Conservation (phyloP, 768 basidiomycete species). For the Mrakia hoshinonis region DNA sequence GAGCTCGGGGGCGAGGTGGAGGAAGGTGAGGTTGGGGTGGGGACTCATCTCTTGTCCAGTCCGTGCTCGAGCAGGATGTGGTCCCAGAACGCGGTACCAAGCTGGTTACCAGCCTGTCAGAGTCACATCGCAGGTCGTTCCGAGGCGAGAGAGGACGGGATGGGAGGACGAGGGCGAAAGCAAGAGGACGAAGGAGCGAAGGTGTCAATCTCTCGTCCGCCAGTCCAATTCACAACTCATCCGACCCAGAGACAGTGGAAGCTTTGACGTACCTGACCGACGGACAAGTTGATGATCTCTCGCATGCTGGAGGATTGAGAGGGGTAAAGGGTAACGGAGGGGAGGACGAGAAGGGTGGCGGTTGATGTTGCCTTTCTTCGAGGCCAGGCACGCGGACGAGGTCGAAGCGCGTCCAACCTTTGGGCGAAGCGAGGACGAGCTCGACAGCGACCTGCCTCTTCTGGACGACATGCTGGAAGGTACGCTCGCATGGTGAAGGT, state of each 20-base stretch:
- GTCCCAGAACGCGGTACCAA: conserved; percentile 78
- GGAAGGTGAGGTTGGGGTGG: not conserved
- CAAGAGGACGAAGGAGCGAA: not conserved
- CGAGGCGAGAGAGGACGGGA: not conserved
- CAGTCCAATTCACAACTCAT: too few relatives aligned
- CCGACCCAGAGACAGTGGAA: not conserved
- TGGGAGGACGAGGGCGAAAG: not conserved
- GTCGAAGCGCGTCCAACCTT: too few relatives aligned
- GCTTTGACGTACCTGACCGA: conserved; percentile 1
- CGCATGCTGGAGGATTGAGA: not conserved
- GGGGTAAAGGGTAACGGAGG: not conserved
- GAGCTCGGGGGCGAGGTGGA: not conserved
- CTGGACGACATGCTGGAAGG: too few relatives aligned
- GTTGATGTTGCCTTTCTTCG: too few relatives aligned
- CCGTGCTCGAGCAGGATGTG: conserved; percentile 72
- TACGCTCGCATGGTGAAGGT: too few relatives aligned
- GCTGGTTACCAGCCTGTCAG: conserved; percentile 53
- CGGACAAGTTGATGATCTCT: conserved; percentile 18
- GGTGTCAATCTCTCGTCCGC: not conserved
- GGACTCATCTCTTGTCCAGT: conserved; percentile 53
- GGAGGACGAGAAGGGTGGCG: not conserved
- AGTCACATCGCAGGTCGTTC: conserved; percentile 8
- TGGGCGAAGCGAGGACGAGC: too few relatives aligned
- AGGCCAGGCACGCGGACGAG: too few relatives aligned
- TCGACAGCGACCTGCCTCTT: too few relatives aligned